Base-by-base conservation (phyloP, 108 stramenopile species). In the Cyclotella baltica region DNA sequence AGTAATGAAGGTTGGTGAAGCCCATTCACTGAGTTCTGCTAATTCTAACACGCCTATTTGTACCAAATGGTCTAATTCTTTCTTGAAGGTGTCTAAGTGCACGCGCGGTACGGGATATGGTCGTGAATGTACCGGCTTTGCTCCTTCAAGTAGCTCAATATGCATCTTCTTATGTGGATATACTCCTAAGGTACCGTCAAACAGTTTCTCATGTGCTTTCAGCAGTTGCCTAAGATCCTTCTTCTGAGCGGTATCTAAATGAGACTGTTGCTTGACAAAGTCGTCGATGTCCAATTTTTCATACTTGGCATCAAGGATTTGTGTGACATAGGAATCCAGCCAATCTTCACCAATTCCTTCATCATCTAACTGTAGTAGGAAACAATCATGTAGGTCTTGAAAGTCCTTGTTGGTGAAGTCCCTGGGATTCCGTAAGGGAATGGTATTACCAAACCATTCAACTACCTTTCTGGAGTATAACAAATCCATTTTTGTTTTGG, bases 231-330 rank as follows among this genome's bases (percentile, higher is more conserved):
- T 6, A 6, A 43, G 13, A 13, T 43, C 2, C 58, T 65, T 9
- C 23, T 55, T 43, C 67, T 85, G 51, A 31, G 61, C 18, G 28
- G 30, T 3, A 55, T 50, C 22, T 13, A 81, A 36, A 67, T 86
- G 85, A 52, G 22, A 74, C 70, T 78, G 77, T 23, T 64, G 18
- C 18, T 53, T 28, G 9, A 67, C 77, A 1, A 86, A 69, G 22
- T 63, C 70, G 10, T 68, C 36, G 3, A 67, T 11, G 8, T 61
- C 33, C 4, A 71, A 25, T 28, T 50, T 30, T 0, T 86, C 76
- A 47, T 81, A 77, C 36, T 72, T 67, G 13, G 85, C 51, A 19
- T 76, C 80, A 1, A 63, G 5, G 0, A 86, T 82, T 18, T 47
- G 47, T 27, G 53, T 62, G 22, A 48, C 40, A 72, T 77, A 38